Evolutionary conservation across 495 filamentous ascomycete genomes (phyloP), one percentile per base, ranked within the genome.

Genomic region (Xylaria palmicola): DNA sequence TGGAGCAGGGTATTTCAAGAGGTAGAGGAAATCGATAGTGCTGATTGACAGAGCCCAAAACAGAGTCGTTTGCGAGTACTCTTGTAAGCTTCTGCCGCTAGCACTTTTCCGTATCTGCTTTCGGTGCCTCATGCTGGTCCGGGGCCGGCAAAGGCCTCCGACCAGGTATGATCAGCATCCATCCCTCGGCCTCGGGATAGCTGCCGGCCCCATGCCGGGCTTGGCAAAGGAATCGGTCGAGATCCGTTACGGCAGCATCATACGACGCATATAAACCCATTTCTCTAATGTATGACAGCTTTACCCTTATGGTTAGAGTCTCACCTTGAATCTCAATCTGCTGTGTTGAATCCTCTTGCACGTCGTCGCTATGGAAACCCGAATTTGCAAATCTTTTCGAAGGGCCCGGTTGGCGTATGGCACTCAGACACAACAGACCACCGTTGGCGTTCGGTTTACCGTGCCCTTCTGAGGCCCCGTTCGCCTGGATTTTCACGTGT

Each of bases 101-200:
- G 32, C 24, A 4, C 34, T 5, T 51, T 34, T 9, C 8, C 13
- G 26, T 32, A 8, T 51, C 48, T 32, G 32, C 29, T 20, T 51
- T 48, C 24, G 15, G 29, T 29, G 34, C 19, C 47, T 12, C 32
- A 19, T 50, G 6, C 27, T 50, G 19, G 24, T 54, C 48, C 59
- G 40, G 40, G 29, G 49, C 57, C 48, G 59, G 59, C 30, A 40
- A 24, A 39, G 15, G 49, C 59, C 47, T 47, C 49, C 59, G 59
- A 47, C 20, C 29, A 44, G 59, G 15, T 20, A 54, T 39, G 50
- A 61, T 61, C 49, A 7, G 40, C 49, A 48, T 53, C 59, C 59
- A 54, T 6, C 48, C 20, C 7, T n/a, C n/a, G n/a, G n/a, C n/a
- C 29, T 0, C 49, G 49, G 48, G 17, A 43, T n/a, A 26, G 37